Evolutionary conservation across 2,329 filamentous ascomycete species (phyloP).

Genomic region (Shiraia bambusicola): DNA sequence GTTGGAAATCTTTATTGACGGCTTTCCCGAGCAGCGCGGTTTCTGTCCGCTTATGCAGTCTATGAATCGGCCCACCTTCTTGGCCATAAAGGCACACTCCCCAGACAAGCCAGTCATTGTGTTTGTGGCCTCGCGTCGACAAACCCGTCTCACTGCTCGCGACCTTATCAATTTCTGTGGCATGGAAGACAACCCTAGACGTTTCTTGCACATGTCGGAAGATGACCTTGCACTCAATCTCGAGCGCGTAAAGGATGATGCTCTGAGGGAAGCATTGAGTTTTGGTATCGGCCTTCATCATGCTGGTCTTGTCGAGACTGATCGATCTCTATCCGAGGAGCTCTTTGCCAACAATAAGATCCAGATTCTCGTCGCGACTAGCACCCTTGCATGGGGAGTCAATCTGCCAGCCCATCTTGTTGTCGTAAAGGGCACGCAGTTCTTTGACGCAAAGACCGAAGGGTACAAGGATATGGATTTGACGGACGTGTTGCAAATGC

Average conservation of each 20-base stretch:
- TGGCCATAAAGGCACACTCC: slow-evolving; percentile 95
- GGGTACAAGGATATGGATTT: slow-evolving; percentile 99
- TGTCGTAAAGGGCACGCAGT: slow-evolving; percentile 97
- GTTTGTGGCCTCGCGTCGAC: slow-evolving; percentile 91
- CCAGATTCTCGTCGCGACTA: slow-evolving; percentile 92
- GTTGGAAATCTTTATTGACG: slow-evolving; percentile 94
- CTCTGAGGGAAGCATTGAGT: slow-evolving; percentile 87
- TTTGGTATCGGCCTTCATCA: slow-evolving; percentile 98
- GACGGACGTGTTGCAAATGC: slow-evolving; percentile 96
- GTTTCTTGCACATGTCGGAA: slow-evolving; percentile 92
- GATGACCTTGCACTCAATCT: slow-evolving; percentile 89
- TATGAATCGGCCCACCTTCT: slow-evolving; percentile 96
- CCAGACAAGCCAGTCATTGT: slow-evolving; percentile 97
- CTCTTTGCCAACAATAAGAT: slow-evolving; percentile 98
- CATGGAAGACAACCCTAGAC: slow-evolving; percentile 95
- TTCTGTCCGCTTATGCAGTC: slow-evolving; percentile 99
- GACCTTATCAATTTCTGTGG: slow-evolving; percentile 97
- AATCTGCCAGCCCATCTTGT: slow-evolving; percentile 96
- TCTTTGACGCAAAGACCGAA: slow-evolving; percentile 96
- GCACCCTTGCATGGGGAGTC: slow-evolving; percentile 96
- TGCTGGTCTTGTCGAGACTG: slow-evolving; percentile 92
- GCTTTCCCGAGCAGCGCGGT: slow-evolving; percentile 89
- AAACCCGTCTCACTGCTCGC: slow-evolving; percentile 91
- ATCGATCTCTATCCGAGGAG: slow-evolving; percentile 88
- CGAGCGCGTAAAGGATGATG: slow-evolving; percentile 87